Evolutionary conservation across 306 rosid genomes (phyloP).

Genomic region (Vicia villosa): DNA sequence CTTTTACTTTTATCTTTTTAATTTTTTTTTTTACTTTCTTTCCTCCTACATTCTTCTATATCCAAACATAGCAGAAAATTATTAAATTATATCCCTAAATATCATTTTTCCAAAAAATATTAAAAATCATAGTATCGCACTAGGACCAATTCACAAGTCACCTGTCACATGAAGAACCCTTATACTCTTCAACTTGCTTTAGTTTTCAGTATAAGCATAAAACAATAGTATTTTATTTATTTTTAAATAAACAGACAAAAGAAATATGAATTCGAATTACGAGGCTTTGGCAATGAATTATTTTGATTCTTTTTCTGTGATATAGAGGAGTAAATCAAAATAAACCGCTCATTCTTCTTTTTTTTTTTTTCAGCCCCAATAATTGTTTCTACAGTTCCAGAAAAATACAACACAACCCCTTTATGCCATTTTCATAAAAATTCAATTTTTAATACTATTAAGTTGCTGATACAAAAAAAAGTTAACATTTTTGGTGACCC

Average conservation of each 20-base stretch:
- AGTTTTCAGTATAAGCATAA: neutral
- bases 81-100: too few relatives aligned
- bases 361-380: conserved; percentile 10
- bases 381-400: neutral
- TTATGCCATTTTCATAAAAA: neutral
- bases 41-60: too few relatives aligned
- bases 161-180: neutral
- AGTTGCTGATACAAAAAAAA: conserved; percentile 13
- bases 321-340: neutral
- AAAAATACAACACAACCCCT: neutral
- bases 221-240: neutral
- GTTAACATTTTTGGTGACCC: neutral
- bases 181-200: neutral
- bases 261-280: neutral
- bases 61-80: too few relatives aligned
- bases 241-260: neutral
- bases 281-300: conserved; percentile 14
- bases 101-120: too few relatives aligned
- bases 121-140: neutral
- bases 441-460: neutral
- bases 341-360: conserved; percentile 26
- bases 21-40: too few relatives aligned
- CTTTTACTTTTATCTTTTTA: too few relatives aligned
- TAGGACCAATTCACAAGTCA: neutral
- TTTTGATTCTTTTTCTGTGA: conserved; percentile 11